Percentiles rank a stretch among this genome's conserved stretches.
Conservation (phyloP, 805 yeast genomes). For the Monosporozyma yasuniensis region DNA sequence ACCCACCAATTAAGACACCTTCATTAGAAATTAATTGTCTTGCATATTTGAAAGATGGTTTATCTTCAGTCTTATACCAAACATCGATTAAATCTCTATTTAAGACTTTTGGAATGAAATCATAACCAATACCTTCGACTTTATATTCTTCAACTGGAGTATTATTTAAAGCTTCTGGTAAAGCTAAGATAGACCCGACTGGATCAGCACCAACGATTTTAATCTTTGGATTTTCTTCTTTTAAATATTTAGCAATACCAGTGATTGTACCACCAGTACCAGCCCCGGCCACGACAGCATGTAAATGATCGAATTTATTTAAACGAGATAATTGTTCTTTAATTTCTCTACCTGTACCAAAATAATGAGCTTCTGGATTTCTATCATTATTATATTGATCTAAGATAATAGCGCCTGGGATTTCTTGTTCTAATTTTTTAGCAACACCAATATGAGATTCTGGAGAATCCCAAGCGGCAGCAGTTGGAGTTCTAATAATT, state of each 20-base stretch:
- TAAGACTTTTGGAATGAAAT: constrained; percentile 76
- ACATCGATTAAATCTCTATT: constrained; percentile 55
- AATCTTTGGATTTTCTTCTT: constrained; percentile 56
- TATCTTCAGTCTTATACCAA: constrained; percentile 84
- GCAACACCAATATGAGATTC: constrained; percentile 90
- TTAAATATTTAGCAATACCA: constrained; percentile 70
- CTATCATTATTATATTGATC: constrained; percentile 74
- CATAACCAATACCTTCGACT: constrained; percentile 89
- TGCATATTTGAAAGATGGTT: constrained; percentile 69
- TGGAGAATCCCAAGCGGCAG: constrained; percentile 89
- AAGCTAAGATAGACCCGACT: constrained; percentile 74
- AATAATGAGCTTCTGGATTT: constrained; percentile 78
- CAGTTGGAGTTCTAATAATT: constrained; percentile 84
- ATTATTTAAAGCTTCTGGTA: constrained; percentile 62
- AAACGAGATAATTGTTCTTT: constrained; percentile 58
- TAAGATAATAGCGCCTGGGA: constrained; percentile 74
- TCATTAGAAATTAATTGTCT: constrained; percentile 76
- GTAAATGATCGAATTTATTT: constrained; percentile 44
- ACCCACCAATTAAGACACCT: constrained; percentile 85
- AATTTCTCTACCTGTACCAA: constrained; percentile 78
- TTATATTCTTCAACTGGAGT: constrained; percentile 49
- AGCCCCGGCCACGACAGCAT: constrained; percentile 80
- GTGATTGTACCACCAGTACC: constrained; percentile 91
- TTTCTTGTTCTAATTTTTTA: constrained; percentile 65
- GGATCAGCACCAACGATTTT: constrained; percentile 78